Evolutionary conservation across 1,139 yeast species (phyloP).

Genomic region (Candida sp.): DNA sequence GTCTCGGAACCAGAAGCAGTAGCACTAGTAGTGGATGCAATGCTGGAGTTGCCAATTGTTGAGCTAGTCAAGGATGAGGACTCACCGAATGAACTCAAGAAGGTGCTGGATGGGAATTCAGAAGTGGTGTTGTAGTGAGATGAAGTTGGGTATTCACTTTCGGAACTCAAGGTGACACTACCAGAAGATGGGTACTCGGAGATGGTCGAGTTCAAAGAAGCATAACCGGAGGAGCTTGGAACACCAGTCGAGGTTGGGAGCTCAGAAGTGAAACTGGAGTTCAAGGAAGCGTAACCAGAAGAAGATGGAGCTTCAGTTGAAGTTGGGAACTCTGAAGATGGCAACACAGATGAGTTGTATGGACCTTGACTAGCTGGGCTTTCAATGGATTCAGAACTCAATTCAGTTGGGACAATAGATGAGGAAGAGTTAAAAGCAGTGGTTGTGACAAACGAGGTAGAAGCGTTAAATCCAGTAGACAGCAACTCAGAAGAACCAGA

Average conservation of each 20-base stretch:
- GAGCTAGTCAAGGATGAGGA: too few species aligned
- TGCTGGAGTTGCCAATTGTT: neutral
- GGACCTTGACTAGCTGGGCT: neutral
- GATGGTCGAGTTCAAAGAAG: too few species aligned
- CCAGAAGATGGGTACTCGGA: neutral
- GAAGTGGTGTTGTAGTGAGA: neutral
- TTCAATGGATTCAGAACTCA: too few species aligned
- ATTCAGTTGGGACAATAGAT: neutral
- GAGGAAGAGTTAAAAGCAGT: neutral
- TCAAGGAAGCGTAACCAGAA: too few species aligned
- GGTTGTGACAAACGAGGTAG: neutral
- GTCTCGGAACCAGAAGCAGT: neutral
- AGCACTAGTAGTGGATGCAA: conserved; percentile 1
- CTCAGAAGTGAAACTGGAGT: too few species aligned
- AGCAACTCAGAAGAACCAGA: neutral
- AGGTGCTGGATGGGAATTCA: too few species aligned
- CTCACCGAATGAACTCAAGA: too few species aligned
- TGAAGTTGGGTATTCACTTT: neutral
- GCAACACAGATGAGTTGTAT: neutral
- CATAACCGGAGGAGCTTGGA: too few species aligned
- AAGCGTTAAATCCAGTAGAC: neutral
- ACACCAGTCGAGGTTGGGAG: too few species aligned
- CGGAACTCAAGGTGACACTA: neutral
- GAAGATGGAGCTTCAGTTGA: neutral
- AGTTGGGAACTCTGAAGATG: neutral